Conservation (phyloP, 1,284 basidiomycete genomes). For the Pseudozyma thailandica region DNA sequence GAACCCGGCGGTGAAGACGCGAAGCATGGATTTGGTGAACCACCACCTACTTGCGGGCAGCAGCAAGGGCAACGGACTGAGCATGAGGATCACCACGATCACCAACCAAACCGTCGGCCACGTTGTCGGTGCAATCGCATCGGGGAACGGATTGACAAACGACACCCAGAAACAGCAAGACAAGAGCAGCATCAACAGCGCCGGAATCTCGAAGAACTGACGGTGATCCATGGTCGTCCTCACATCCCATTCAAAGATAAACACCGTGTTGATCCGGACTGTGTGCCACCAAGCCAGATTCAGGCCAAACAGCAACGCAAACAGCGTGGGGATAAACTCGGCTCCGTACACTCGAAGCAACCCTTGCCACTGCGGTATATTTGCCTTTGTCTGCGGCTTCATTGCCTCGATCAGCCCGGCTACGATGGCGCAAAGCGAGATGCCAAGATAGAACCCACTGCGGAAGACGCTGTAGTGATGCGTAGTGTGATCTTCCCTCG, state of each 20-base stretch:
- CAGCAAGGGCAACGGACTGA: conserved; percentile 81
- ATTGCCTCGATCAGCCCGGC: conserved; percentile 78
- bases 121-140: conserved; percentile 62
- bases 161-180: conserved; percentile 86
- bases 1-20: conserved; percentile 75
- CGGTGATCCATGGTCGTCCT: conserved; percentile 80
- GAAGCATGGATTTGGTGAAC: conserved; percentile 76
- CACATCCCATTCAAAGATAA: conserved; percentile 81
- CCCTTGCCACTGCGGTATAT: conserved; percentile 78
- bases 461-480: conserved; percentile 76
- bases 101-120: conserved; percentile 90
- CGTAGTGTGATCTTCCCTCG: conserved; percentile 69
- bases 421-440: conserved; percentile 80
- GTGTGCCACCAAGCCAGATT: conserved; percentile 83
- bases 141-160: conserved; percentile 72
- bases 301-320: conserved; percentile 79
- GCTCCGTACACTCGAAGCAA: conserved; percentile 84
- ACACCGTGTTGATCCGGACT: conserved; percentile 85
- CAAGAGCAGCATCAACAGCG: conserved; percentile 80
- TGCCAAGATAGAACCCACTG: conserved; percentile 79
- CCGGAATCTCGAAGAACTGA: conserved; percentile 85
- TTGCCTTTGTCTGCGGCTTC: conserved; percentile 73
- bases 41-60: conserved; percentile 79
- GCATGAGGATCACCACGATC: conserved; percentile 74
- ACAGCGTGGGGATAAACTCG: conserved; percentile 79